Evolutionary conservation across 495 filamentous ascomycete species (phyloP).

Genomic region (Letharia lupina): DNA sequence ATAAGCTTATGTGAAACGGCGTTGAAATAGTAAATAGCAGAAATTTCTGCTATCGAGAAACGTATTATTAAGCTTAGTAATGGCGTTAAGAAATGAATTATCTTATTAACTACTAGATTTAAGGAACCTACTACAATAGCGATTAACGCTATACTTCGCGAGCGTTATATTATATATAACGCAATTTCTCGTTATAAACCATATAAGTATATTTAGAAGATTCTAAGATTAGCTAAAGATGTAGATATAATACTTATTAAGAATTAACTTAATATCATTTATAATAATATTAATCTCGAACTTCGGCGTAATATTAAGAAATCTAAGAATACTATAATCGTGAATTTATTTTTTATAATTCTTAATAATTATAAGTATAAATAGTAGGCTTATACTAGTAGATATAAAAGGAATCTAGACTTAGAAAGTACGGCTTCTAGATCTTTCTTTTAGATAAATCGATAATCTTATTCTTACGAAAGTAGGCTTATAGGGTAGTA

Average conservation of each 20-base stretch:
- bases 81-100: not conserved
- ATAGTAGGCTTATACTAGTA: not conserved
- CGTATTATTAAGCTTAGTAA: not conserved
- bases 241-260: not conserved
- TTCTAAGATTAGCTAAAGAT: conserved; percentile 10
- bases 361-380: conserved; percentile 12
- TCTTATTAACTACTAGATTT: conserved; percentile 3
- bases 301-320: conserved; percentile 8
- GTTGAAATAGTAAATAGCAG: not conserved
- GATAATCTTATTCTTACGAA: not conserved
- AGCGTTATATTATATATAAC: conserved; percentile 7
- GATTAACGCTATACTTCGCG: not conserved
- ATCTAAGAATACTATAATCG: not conserved
- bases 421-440: not conserved
- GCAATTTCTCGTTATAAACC: not conserved
- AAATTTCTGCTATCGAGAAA: not conserved
- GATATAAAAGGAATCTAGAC: not conserved
- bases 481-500: not conserved
- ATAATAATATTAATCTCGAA: conserved; percentile 8
- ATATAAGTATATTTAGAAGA: too few species aligned
- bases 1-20: not conserved
- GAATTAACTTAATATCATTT: conserved; percentile 5
- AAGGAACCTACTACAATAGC: not conserved
- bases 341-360: conserved; percentile 1
- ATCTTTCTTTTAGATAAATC: not conserved